Percentiles rank a stretch among this genome's conserved stretches.
phyloP scores from a whole-genome alignment of 805 yeast genomes.

The Candida lessepsii region DNA sequence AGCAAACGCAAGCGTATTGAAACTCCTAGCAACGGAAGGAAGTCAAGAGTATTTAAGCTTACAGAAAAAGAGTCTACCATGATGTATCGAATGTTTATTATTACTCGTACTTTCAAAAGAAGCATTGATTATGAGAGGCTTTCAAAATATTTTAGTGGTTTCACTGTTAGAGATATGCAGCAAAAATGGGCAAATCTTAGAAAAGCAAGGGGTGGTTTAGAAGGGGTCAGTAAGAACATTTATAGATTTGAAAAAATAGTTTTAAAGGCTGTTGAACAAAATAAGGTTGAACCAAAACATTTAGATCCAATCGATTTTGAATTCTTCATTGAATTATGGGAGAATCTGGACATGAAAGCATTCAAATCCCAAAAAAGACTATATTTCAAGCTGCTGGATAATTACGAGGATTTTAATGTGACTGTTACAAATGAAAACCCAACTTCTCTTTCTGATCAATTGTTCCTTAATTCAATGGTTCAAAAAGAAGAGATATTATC shows the following conservation, averaged over 20 bases:
- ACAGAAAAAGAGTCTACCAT: slow-evolving; percentile 50
- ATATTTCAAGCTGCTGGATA: slow-evolving; percentile 44
- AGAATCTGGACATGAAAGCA: slow-evolving; percentile 44
- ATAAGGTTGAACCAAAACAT: slow-evolving; percentile 47
- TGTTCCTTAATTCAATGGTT: slow-evolving; percentile 62
- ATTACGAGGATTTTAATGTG: slow-evolving; percentile 42
- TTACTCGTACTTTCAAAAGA: slow-evolving; percentile 58
- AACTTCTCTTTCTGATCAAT: slow-evolving; percentile 38
- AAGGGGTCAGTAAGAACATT: slow-evolving; percentile 58
- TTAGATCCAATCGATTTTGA: slow-evolving; percentile 48
- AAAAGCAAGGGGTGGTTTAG: slow-evolving; percentile 42
- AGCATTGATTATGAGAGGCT: slow-evolving; percentile 69
- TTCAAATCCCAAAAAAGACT: slow-evolving; percentile 30
- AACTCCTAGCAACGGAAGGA: slow-evolving; percentile 12
- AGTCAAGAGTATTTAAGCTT: slow-evolving; percentile 22
- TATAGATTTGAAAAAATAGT: slow-evolving; percentile 69
- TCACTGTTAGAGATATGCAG: slow-evolving; percentile 44
- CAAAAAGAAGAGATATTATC: slow-evolving; percentile 62
- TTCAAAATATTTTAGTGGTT: slow-evolving; percentile 45
- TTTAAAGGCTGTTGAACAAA: slow-evolving; percentile 56
- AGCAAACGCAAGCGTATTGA: slow-evolving; percentile 11
- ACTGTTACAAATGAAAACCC: slow-evolving; percentile 12
- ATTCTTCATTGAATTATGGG: slow-evolving; percentile 65
- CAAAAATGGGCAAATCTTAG: slow-evolving; percentile 73
- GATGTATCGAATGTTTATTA: slow-evolving; percentile 63